These are phyloP conservation scores for Aspergillus panamensis DNA, from an alignment of 495 filamentous ascomycete genomes.

Conservation along the genomic window DNA sequence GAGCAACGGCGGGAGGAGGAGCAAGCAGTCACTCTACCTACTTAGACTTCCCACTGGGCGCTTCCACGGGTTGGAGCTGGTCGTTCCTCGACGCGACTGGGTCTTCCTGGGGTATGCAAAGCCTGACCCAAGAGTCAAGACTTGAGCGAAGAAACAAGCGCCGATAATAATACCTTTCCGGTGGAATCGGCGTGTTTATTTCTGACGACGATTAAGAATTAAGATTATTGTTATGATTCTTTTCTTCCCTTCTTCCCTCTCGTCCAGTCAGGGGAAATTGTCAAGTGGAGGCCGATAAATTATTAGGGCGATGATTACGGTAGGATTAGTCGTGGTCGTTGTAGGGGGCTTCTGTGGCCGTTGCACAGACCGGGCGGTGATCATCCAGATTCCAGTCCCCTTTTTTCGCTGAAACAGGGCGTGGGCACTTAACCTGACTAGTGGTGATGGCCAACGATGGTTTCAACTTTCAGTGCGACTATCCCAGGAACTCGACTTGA, in stretches of 20 bases:
- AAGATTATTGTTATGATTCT: not conserved
- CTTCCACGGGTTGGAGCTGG: not conserved
- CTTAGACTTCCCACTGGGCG: not conserved
- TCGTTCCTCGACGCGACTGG: not conserved
- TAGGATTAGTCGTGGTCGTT: too few relatives aligned
- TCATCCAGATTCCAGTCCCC: conserved; percentile 25
- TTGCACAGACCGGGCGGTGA: conserved; percentile 24
- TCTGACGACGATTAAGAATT: not conserved
- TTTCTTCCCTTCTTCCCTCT: not conserved
- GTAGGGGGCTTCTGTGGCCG: conserved; percentile 16
- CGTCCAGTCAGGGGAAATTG: conserved; percentile 11
- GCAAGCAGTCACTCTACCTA: not conserved
- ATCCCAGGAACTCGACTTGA: not conserved
- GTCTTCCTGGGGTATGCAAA: not conserved
- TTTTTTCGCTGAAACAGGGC: conserved; percentile 9
- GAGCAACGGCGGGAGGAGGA: conserved; percentile 5
- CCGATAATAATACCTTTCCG: not conserved
- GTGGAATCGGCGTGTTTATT: not conserved
- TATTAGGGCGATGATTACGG: conserved; percentile 7
- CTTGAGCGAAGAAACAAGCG: not conserved
- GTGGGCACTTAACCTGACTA: not conserved
- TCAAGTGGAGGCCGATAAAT: conserved; percentile 1
- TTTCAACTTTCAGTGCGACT: not conserved
- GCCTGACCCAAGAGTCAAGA: not conserved
- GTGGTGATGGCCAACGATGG: not conserved